A percentile compares a stretch with the other conserved stretches of the same genome.
These are phyloP conservation scores for Saksenaea oblongispora DNA, from an alignment of 371 early-diverging fungal species.

Conservation along the genomic window DNA sequence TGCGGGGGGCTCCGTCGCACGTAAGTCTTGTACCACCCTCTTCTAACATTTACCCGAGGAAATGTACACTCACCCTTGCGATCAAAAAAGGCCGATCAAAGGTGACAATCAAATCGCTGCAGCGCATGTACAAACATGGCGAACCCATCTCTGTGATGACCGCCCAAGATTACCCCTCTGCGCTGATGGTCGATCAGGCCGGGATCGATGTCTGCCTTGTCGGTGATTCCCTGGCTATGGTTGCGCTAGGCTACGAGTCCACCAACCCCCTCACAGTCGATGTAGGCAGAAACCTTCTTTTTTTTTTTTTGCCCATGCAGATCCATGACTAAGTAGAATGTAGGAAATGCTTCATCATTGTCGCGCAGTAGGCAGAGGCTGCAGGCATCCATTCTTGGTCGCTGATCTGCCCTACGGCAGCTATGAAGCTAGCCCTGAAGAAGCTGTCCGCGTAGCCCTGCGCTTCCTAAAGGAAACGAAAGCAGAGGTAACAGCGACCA, in stretches of 20 bases:
- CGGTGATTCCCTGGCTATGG: slow-evolving; percentile 97
- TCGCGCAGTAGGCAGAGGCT: slow-evolving; percentile 85
- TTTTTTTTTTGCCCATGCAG: not conserved
- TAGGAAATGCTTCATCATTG: slow-evolving; percentile 96
- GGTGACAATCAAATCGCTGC: slow-evolving; percentile 81
- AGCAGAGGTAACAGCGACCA: slow-evolving; percentile 61
- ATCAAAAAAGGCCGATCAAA: slow-evolving; percentile 58
- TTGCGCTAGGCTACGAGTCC: slow-evolving; percentile 85
- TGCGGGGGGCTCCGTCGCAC: slow-evolving; percentile 1
- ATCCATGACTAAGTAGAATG: not conserved
- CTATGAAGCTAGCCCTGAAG: slow-evolving; percentile 75
- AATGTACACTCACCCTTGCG: not conserved
- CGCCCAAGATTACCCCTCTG: slow-evolving; percentile 91
- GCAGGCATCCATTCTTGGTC: slow-evolving; percentile 74
- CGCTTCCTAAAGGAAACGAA: slow-evolving; percentile 86
- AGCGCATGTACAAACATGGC: slow-evolving; percentile 66
- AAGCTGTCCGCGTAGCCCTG: slow-evolving; percentile 77
- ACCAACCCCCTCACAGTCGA: slow-evolving; percentile 90
- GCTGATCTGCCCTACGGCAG: slow-evolving; percentile 93
- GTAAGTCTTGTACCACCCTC: slow-evolving; percentile 11
- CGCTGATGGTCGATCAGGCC: slow-evolving; percentile 77
- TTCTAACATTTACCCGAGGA: not conserved
- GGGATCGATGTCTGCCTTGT: slow-evolving; percentile 89
- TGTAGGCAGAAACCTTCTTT: slow-evolving; percentile 40
- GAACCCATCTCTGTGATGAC: slow-evolving; percentile 87